Conservation (phyloP, 768 basidiomycete genomes). For the Auricularia heimuer region DNA sequence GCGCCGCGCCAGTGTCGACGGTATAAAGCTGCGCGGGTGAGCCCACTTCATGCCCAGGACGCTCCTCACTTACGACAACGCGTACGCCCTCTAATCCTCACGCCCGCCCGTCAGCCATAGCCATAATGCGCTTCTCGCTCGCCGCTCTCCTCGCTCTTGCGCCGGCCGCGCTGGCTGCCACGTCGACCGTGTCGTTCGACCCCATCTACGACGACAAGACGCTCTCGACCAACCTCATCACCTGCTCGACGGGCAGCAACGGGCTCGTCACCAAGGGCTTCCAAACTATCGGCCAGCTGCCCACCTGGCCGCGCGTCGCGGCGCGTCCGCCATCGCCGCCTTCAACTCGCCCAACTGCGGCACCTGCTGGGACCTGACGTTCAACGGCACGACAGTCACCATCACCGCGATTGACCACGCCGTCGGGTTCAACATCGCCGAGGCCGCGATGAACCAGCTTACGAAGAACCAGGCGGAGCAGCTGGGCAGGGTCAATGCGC, state of each 20-base stretch:
- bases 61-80: no score
- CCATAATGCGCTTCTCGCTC: not conserved
- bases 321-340: constrained; percentile 37
- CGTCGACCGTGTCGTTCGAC: constrained; percentile 27
- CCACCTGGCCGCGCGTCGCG: constrained; percentile 51
- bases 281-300: constrained; percentile 41
- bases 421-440: constrained; percentile 38
- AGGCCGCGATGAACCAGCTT: constrained; percentile 44
- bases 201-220: constrained; percentile 28
- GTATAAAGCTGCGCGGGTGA: no score
- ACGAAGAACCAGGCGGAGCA: constrained; percentile 37
- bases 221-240: constrained; percentile 6
- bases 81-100: no score
- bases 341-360: constrained; percentile 48
- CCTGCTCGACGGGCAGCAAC: constrained; percentile 7
- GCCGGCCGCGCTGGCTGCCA: not conserved
- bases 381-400: constrained; percentile 26
- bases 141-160: not conserved
- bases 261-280: constrained; percentile 20
- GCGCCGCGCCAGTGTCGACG: no score
- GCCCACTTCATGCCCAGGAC: no score
- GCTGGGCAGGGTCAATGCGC: constrained; percentile 40
- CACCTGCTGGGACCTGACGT: constrained; percentile 51
- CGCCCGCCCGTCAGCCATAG: no score
- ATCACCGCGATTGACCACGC: constrained; percentile 47